phyloP scores from a whole-genome alignment of 352 stramenopile species.

The Phytopythium litorale region DNA sequence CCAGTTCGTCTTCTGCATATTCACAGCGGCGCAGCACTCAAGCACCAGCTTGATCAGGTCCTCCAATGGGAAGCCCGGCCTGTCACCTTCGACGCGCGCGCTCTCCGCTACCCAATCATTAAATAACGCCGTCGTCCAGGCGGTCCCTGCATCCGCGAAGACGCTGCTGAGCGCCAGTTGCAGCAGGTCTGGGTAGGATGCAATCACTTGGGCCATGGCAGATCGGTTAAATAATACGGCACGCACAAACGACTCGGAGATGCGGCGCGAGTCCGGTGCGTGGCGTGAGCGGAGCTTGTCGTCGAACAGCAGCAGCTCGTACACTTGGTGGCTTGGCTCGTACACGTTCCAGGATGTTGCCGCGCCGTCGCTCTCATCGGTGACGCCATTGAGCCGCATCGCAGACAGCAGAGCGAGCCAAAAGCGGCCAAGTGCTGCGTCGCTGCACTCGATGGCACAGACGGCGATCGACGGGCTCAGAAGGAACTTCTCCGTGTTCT shows the following conservation, averaged over 20 bases:
- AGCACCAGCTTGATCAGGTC: conserved; percentile 39
- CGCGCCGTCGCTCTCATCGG: conserved; percentile 10
- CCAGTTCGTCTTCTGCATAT: conserved; percentile 68
- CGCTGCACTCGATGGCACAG: conserved; percentile 58
- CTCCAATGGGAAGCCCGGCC: conserved; percentile 13
- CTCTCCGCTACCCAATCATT: conserved; percentile 18
- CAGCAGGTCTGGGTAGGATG: conserved; percentile 18
- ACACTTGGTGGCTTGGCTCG: conserved; percentile 42
- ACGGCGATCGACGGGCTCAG: conserved; percentile 71
- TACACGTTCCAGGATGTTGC: conserved; percentile 27
- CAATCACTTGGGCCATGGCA: conserved; percentile 7
- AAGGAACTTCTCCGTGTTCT: conserved; percentile 71
- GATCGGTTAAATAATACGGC: conserved; percentile 27
- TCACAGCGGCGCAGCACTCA: conserved; percentile 43
- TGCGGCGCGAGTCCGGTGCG: conserved; percentile 17
- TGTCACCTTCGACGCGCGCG: conserved; percentile 15
- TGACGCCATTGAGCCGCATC: conserved; percentile 7
- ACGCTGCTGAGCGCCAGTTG: conserved; percentile 35
- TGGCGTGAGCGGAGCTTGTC: conserved; percentile 20
- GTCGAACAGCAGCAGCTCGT: conserved; percentile 50
- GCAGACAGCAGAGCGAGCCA: conserved; percentile 43
- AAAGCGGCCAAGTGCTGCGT: conserved; percentile 35
- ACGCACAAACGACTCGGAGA: conserved; percentile 41
- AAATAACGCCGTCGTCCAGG: conserved; percentile 6
- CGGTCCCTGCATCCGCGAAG: conserved; percentile 20